Evolutionary conservation across 1,284 basidiomycete genomes (phyloP).

Genomic region (Cutaneotrichosporon curvatum): DNA sequence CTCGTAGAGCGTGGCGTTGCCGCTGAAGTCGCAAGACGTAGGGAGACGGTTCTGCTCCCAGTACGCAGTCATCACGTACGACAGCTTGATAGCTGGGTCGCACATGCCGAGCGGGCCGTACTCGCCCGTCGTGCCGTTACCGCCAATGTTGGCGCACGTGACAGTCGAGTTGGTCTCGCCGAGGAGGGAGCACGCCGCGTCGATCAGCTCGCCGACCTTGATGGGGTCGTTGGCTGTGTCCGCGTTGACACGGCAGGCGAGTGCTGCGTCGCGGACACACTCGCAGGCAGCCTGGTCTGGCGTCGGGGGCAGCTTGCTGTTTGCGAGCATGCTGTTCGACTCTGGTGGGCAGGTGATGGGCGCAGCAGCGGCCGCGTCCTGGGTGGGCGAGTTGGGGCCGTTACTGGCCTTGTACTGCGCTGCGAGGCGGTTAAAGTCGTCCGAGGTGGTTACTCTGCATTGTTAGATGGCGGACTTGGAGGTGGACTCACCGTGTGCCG

Average conservation of each 20-base stretch:
- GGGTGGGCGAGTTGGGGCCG: slow-evolving; percentile 59
- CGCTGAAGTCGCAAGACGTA: slow-evolving; percentile 58
- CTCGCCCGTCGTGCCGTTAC: slow-evolving; percentile 62
- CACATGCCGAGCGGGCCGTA: slow-evolving; percentile 73
- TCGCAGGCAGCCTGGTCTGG: slow-evolving; percentile 71
- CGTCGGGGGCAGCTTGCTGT: slow-evolving; percentile 68
- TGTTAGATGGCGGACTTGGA: neutral
- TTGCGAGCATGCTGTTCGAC: slow-evolving; percentile 58
- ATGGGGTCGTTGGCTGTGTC: slow-evolving; percentile 57
- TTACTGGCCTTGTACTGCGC: slow-evolving; percentile 56
- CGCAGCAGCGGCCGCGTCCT: slow-evolving; percentile 52
- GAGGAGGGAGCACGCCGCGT: slow-evolving; percentile 62
- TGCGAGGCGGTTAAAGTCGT: slow-evolving; percentile 60
- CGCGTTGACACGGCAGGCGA: slow-evolving; percentile 66
- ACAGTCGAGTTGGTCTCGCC: slow-evolving; percentile 54
- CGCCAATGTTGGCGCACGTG: slow-evolving; percentile 58
- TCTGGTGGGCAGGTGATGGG: slow-evolving; percentile 62
- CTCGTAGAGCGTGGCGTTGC: slow-evolving; percentile 69
- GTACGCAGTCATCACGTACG: slow-evolving; percentile 73
- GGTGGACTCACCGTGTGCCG: slow-evolving; percentile 31
- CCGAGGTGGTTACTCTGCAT: slow-evolving; percentile 29
- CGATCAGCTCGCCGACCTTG: slow-evolving; percentile 61
- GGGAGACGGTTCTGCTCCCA: slow-evolving; percentile 61
- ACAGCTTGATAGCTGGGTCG: slow-evolving; percentile 61
- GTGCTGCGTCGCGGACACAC: slow-evolving; percentile 58